These are phyloP conservation scores for Colletotrichum gloeosporioides DNA, from an alignment of 2,329 filamentous ascomycete genomes.

Conservation along the genomic window DNA sequence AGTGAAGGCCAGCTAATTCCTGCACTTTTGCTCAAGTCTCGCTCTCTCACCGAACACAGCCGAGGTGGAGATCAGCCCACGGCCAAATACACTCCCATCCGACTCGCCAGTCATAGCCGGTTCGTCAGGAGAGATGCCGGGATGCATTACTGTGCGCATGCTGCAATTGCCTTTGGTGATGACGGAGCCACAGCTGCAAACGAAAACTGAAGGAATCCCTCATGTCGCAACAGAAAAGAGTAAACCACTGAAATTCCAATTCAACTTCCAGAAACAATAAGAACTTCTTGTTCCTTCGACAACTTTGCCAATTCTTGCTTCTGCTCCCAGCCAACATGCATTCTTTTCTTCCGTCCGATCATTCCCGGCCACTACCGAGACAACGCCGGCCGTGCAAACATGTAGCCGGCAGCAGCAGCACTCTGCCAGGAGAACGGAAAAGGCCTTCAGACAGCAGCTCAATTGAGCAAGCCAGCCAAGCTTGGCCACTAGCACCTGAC, in stretches of 20 bases:
- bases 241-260: not conserved
- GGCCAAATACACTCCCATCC: not conserved
- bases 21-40: not conserved
- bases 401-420: not conserved
- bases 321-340: not conserved
- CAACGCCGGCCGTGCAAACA: not conserved
- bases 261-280: not conserved
- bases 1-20: not conserved
- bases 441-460: not conserved
- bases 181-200: not conserved
- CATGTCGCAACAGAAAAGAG: not conserved
- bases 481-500: not conserved
- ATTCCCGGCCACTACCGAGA: not conserved
- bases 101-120: constrained; percentile 19
- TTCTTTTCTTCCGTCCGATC: not conserved
- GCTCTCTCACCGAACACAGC: constrained; percentile 17
- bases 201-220: not conserved
- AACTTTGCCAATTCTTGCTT: not conserved
- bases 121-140: not conserved
- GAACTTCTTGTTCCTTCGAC: not conserved
- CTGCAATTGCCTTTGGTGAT: not conserved
- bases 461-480: not conserved
- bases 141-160: not conserved
- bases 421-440: not conserved
- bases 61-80: constrained; percentile 16